Evolutionary conservation across 352 stramenopile species (phyloP), one percentile per base, ranked within the genome.

Genomic region (Globisporangium nunn): DNA sequence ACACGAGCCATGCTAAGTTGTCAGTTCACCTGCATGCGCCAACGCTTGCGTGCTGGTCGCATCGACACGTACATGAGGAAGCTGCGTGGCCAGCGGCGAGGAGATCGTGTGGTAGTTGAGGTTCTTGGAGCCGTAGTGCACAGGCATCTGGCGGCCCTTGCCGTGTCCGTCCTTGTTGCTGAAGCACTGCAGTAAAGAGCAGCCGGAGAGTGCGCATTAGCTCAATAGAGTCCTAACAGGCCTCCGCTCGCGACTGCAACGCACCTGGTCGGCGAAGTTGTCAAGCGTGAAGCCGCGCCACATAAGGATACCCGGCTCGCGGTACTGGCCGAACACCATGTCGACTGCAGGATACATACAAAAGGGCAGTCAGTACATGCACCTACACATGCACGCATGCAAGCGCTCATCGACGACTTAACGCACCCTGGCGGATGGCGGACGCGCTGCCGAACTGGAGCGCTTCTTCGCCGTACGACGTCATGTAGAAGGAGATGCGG

Each of bases 81-180:
- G 88, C 64, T 99, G 97, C 1, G 97, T 99, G 3, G 93, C 96
- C 11, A 99, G 76, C 2, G 96, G 95, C 45, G 91, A 98, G 35
- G 90, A 98, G 37, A 99, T 98, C 0, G 97, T 99, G 43, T 99
- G 96, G 61, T 98, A 98, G 69, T 99, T 98, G 18, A 98, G 74
- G 33, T 85, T 77, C 54, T 84, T 85, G 11, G 85, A 97, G 31
- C 96, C 96, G 66, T 99, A 99, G 78, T 99, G 97, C 47, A 99
- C 87, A 4, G 97, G 97, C 96, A 99, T 99, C 71, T 99, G 96
- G 30, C 97, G 78, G 15, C 96, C 97, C 61, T 98, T 98, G 56
- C 88, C 96, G 52, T 98, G 79, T 61, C 98, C 96, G n/a, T 91
- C 80, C 49, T 81, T 70, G 76, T 99, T 99, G 60, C 88, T 95